Base-by-base conservation (phyloP, 139 green algal species). In the Bryopsis sp. region DNA sequence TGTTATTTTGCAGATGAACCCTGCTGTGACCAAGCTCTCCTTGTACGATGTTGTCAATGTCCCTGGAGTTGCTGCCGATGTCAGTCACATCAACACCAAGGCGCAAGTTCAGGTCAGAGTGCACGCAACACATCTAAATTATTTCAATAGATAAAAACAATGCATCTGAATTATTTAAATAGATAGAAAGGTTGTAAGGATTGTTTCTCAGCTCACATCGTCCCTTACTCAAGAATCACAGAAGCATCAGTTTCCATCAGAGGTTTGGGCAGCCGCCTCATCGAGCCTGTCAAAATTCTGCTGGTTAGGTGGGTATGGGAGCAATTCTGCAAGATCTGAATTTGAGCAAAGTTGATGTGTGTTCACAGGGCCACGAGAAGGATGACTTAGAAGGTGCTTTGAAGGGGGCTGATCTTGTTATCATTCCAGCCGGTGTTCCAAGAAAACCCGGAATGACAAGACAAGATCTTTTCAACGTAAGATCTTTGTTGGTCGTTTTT, bases 361-460 rank as follows among this genome's bases (percentile, higher is more conserved):
- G n/a, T n/a, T n/a, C n/a, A n/a, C n/a, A n/a, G n/a, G n/a, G n/a
- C n/a, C n/a, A n/a, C n/a, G 88, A 85, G 46, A 68, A 77, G 6
- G 90, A 92, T 3, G 39, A 92, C 71, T 81, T 96, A 48, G 78
- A 47, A 1, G 83, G 83, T n/a, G 82, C 84, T 0, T 67, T 96
- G 0, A 82, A 79, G 58, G 90, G 86, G 32, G 78, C 74, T 8
- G 83, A 95, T 47, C 70, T 96, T 6, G 84, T 96, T 48, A 84
- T 96, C 76, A 97, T 94, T 76, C 92, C 85, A 28, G 88, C 90
- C 31, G 93, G 93, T 43, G 90, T 99, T 43, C 95, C 95, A 2
- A 83, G 95, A 67, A 99, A 99, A 86, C 95, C 95, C 22, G 95
- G 95, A 70, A 99, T 99, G 95, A 98, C 93, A 39, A 87, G 95